Evolutionary conservation across 148 eudicot species (phyloP).

Genomic region (Vaccinium macrocarpon): DNA sequence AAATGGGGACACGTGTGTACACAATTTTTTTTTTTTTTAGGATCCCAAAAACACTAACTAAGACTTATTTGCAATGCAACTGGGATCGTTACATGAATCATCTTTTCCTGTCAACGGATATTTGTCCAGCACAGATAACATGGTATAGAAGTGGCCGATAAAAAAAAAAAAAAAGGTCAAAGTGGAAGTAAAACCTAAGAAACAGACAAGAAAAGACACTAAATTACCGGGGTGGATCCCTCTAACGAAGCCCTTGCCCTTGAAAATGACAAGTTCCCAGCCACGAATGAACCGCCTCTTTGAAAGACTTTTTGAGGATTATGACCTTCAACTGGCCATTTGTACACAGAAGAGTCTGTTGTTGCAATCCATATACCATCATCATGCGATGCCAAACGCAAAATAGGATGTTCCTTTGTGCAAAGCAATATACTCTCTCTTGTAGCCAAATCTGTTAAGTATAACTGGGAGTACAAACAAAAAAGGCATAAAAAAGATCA

Average conservation of each 20-base stretch:
- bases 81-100: background rate
- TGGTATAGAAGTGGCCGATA: background rate
- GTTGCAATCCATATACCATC: conserved; percentile 92
- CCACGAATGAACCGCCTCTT: conserved; percentile 89
- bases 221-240: conserved; percentile 86
- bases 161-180: background rate
- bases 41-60: background rate
- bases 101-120: background rate
- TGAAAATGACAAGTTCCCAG: conserved; percentile 97
- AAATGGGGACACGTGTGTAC: background rate
- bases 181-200: background rate
- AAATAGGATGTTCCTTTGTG: conserved; percentile 77
- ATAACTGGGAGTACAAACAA: conserved; percentile 49
- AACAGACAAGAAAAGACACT: background rate
- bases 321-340: conserved; percentile 84
- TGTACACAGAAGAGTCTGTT: conserved; percentile 87
- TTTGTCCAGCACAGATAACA: background rate
- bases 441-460: conserved; percentile 86
- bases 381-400: conserved; percentile 74
- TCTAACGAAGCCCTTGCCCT: conserved; percentile 97
- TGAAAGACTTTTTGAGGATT: conserved; percentile 77
- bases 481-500: conserved; percentile 18
- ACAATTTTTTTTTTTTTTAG: background rate
- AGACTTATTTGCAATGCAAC: background rate
- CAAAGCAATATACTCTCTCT: conserved; percentile 93